These are phyloP conservation scores for Fusarium sp. DNA, from an alignment of 2,329 filamentous ascomycete genomes.

Conservation along the genomic window DNA sequence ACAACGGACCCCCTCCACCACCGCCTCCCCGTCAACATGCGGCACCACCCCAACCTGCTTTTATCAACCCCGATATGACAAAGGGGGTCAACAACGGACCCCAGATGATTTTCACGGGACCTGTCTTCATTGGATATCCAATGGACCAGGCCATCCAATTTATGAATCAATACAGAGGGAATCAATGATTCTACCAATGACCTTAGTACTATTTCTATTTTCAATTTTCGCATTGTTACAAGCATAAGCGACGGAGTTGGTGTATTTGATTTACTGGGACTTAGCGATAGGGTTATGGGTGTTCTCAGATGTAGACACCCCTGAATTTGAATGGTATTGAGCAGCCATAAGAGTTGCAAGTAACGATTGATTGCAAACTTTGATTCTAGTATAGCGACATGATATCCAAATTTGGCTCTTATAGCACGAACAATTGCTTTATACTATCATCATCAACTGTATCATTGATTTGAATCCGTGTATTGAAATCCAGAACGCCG, in stretches of 20 bases:
- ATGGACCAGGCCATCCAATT: slow-evolving; percentile 83
- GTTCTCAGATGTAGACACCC: neutral
- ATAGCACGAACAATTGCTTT: slow-evolving; percentile 8
- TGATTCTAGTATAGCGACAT: slow-evolving; percentile 29
- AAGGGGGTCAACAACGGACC: slow-evolving; percentile 55
- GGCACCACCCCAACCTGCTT: slow-evolving; percentile 57
- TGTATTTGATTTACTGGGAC: slow-evolving; percentile 14
- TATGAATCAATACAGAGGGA: slow-evolving; percentile 68
- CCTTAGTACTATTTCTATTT: slow-evolving; percentile 19
- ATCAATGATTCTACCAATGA: slow-evolving; percentile 35
- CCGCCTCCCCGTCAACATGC: slow-evolving; percentile 21
- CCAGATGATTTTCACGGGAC: slow-evolving; percentile 89
- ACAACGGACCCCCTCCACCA: slow-evolving; percentile 24
- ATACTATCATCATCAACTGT: slow-evolving; percentile 6
- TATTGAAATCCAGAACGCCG: slow-evolving; percentile 36
- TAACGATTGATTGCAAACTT: slow-evolving; percentile 13
- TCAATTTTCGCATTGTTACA: slow-evolving; percentile 10
- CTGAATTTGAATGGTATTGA: neutral
- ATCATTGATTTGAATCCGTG: slow-evolving; percentile 1
- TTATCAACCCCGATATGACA: slow-evolving; percentile 59
- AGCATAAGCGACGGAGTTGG: slow-evolving; percentile 50
- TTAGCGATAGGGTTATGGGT: slow-evolving; percentile 30
- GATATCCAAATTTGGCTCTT: slow-evolving; percentile 39
- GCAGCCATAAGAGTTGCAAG: slow-evolving; percentile 11
- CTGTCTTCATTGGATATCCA: slow-evolving; percentile 92